Percentiles rank a stretch among this genome's conserved stretches.
Conservation (phyloP, 108 stramenopile genomes). For the Conticribra weissflogii region DNA sequence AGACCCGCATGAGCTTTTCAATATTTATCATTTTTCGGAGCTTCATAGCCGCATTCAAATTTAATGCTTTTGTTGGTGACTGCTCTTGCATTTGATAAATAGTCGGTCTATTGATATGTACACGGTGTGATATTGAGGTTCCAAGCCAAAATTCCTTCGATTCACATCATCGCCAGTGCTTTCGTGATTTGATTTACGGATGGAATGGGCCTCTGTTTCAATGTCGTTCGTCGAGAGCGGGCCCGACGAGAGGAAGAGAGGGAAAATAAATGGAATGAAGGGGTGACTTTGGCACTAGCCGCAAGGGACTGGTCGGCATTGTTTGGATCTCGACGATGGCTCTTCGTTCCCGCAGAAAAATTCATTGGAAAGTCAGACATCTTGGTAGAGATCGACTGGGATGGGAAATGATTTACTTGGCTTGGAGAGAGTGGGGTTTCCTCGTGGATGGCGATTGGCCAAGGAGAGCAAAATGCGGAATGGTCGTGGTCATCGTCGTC, state of each 20-base stretch:
- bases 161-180: not conserved
- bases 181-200: slow-evolving; percentile 1
- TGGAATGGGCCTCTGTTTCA: not conserved
- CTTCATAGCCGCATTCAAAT: no score
- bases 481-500: not conserved
- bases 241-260: no score
- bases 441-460: not conserved
- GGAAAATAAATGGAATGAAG: no score
- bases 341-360: not conserved
- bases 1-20: no score
- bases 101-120: no score
- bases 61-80: no score
- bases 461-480: not conserved
- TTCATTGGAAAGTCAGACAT: not conserved
- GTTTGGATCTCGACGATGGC: not conserved
- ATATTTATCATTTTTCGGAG: no score
- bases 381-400: not conserved
- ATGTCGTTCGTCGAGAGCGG: no score
- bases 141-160: not conserved
- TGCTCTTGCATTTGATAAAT: no score
- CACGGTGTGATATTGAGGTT: slow-evolving; percentile 4
- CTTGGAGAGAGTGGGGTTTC: not conserved
- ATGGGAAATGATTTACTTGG: not conserved
- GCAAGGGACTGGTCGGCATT: not conserved
- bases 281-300: no score